These are phyloP conservation scores for Psilocybe sp. DNA, from an alignment of 768 basidiomycete genomes.

Conservation along the genomic window DNA sequence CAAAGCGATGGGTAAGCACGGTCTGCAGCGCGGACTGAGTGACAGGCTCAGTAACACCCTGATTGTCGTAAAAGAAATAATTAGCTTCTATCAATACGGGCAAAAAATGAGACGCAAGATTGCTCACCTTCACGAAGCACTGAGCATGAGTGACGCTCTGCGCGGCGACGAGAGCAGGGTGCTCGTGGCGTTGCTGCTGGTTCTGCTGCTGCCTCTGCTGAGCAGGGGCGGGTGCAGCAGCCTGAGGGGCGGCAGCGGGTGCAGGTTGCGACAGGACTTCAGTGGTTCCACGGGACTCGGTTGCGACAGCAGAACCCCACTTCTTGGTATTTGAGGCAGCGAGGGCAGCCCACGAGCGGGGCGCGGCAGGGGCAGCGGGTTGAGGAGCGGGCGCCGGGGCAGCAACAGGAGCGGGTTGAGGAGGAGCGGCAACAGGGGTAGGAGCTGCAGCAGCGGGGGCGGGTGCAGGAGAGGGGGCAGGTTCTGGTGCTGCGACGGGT, in stretches of 20 bases:
- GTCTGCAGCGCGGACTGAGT: constrained; percentile 46
- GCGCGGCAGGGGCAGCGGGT: constrained; percentile 44
- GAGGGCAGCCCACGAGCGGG: constrained; percentile 90
- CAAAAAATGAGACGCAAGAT: background rate
- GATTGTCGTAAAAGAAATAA: constrained; percentile 4
- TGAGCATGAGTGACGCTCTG: constrained; percentile 64
- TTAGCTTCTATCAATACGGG: background rate
- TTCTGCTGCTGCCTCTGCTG: constrained; percentile 18
- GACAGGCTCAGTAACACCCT: constrained; percentile 75
- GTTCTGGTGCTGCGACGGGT: constrained; percentile 19
- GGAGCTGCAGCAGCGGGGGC: constrained; percentile 28
- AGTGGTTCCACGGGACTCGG: constrained; percentile 73
- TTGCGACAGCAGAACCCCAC: constrained; percentile 83
- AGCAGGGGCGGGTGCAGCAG: constrained; percentile 21
- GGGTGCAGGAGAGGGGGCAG: constrained; percentile 26
- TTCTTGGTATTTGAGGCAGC: constrained; percentile 80
- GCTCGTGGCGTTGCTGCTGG: constrained; percentile 25
- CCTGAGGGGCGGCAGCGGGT: constrained; percentile 19
- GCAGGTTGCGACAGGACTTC: constrained; percentile 42
- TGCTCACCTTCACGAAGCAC: constrained; percentile 88
- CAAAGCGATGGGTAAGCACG: constrained; percentile 63
- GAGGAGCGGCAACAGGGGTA: constrained; percentile 25
- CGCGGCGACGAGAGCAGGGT: constrained; percentile 55
- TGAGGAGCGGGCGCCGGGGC: constrained; percentile 33
- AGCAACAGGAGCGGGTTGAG: constrained; percentile 25